Conservation (phyloP, 1,284 basidiomycete species). For the Papiliotrema fonsecae region DNA sequence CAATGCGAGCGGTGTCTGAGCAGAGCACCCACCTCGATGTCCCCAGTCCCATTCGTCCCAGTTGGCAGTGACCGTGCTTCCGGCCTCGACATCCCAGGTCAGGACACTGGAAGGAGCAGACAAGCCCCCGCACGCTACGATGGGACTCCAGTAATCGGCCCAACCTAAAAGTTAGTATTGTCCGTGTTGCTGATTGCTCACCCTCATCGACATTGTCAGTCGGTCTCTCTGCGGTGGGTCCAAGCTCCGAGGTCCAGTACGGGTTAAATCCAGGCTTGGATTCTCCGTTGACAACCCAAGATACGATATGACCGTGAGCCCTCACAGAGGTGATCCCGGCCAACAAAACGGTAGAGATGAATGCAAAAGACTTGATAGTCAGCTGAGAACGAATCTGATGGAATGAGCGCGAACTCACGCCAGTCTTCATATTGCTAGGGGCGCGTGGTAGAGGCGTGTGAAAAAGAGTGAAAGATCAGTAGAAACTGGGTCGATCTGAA, state of each 20-base stretch:
- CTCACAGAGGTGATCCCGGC: conserved; percentile 7
- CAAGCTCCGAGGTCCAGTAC: conserved; percentile 11
- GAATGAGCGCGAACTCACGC: too few relatives aligned
- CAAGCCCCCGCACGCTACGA: conserved; percentile 20
- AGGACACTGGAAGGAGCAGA: conserved; percentile 12
- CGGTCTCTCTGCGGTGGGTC: conserved; percentile 16
- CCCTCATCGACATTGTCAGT: conserved; percentile 19
- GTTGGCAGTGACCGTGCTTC: conserved; percentile 14
- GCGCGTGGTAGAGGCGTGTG: too few relatives aligned
- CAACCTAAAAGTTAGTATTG: conserved; percentile 15
- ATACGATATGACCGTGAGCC: conserved; percentile 19
- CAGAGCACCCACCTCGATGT: conserved; percentile 10
- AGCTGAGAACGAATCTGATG: too few relatives aligned
- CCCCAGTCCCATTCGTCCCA: conserved; percentile 17
- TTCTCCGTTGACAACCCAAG: conserved; percentile 12
- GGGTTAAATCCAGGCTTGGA: conserved; percentile 20
- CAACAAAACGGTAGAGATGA: neutral
- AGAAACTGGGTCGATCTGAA: too few relatives aligned
- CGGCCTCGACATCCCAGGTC: conserved; percentile 16
- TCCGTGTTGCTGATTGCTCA: too few relatives aligned
- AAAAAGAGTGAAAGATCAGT: too few relatives aligned
- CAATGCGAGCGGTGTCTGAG: too few relatives aligned
- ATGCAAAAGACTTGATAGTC: too few relatives aligned
- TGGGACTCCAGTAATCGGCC: conserved; percentile 13
- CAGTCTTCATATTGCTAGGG: too few relatives aligned